A percentile compares a stretch with the other conserved stretches of the same genome.
Conservation (phyloP, 768 basidiomycete species). For the Inosperma sp. region DNA sequence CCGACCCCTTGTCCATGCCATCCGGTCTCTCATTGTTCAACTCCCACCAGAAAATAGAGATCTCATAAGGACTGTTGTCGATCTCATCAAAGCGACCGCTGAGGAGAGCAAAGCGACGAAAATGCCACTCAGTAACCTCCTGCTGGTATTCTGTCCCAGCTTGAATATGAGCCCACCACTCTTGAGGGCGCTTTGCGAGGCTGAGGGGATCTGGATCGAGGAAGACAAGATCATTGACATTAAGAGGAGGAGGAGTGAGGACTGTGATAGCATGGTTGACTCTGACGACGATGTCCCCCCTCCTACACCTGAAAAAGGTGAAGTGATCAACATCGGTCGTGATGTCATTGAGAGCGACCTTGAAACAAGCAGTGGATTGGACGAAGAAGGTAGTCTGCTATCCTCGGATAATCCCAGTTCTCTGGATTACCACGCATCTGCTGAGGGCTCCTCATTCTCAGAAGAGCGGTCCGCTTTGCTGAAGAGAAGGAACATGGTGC, state of each 20-base stretch:
- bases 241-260: slow-evolving; percentile 12
- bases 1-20: slow-evolving; percentile 47
- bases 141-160: slow-evolving; percentile 86
- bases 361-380: slow-evolving; percentile 16
- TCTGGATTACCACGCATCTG: slow-evolving; percentile 34
- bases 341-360: slow-evolving; percentile 12
- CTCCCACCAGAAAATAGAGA: slow-evolving; percentile 81
- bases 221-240: slow-evolving; percentile 30
- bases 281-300: slow-evolving; percentile 11
- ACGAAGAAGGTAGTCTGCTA: slow-evolving; percentile 25
- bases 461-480: slow-evolving; percentile 7
- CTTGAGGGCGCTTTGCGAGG: slow-evolving; percentile 69
- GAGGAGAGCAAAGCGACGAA: slow-evolving; percentile 67
- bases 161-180: slow-evolving; percentile 73
- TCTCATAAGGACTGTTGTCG: slow-evolving; percentile 74
- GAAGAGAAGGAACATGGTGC: slow-evolving; percentile 12
- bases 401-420: slow-evolving; percentile 29
- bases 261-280: slow-evolving; percentile 5
- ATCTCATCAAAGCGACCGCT: slow-evolving; percentile 75
- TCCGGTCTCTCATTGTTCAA: slow-evolving; percentile 59
- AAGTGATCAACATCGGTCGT: not conserved
- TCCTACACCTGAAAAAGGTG: slow-evolving; percentile 2
- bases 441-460: slow-evolving; percentile 22
- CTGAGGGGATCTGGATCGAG: slow-evolving; percentile 59
- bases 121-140: slow-evolving; percentile 88